phyloP scores from a whole-genome alignment of 257 asterid species.

The Plantago ovata region DNA sequence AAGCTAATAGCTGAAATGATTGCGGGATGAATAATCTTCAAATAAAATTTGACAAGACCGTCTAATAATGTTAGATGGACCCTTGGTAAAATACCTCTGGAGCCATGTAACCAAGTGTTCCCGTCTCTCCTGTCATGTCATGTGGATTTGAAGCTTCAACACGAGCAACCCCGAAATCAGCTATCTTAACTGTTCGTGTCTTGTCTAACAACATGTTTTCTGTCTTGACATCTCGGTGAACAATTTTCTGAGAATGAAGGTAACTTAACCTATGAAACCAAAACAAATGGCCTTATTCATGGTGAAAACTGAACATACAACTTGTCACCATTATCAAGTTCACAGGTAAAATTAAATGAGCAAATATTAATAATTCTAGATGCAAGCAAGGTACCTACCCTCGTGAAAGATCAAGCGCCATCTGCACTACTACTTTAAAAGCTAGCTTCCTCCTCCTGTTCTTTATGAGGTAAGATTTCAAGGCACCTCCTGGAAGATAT shows the following conservation, averaged over 20 bases:
- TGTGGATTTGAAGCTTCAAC: slow-evolving; percentile 88
- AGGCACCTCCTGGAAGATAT: slow-evolving; percentile 82
- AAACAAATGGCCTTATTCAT: slow-evolving; percentile 8
- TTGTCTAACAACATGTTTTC: slow-evolving; percentile 84
- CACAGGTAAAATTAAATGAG: not conserved
- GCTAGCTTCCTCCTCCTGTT: slow-evolving; percentile 74
- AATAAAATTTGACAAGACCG: not conserved
- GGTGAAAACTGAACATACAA: too few relatives aligned
- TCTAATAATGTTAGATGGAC: not conserved
- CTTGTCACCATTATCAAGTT: slow-evolving; percentile 2
- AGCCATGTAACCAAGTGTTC: slow-evolving; percentile 93
- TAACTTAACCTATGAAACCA: slow-evolving; percentile 58
- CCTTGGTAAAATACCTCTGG: slow-evolving; percentile 56
- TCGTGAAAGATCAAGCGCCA: slow-evolving; percentile 86
- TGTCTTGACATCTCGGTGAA: slow-evolving; percentile 84
- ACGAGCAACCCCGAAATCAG: slow-evolving; percentile 89
- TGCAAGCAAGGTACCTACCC: slow-evolving; percentile 39
- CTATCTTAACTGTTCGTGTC: slow-evolving; percentile 68
- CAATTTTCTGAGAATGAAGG: slow-evolving; percentile 80
- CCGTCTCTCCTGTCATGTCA: slow-evolving; percentile 91
- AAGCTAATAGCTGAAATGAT: too few relatives aligned
- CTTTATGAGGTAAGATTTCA: slow-evolving; percentile 73
- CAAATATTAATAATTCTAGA: slow-evolving; percentile 1
- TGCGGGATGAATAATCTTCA: too few relatives aligned
- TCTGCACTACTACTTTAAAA: slow-evolving; percentile 74